Evolutionary conservation across 2,329 filamentous ascomycete genomes (phyloP).

Genomic region (Stachybotrys chlorohalonatus): DNA sequence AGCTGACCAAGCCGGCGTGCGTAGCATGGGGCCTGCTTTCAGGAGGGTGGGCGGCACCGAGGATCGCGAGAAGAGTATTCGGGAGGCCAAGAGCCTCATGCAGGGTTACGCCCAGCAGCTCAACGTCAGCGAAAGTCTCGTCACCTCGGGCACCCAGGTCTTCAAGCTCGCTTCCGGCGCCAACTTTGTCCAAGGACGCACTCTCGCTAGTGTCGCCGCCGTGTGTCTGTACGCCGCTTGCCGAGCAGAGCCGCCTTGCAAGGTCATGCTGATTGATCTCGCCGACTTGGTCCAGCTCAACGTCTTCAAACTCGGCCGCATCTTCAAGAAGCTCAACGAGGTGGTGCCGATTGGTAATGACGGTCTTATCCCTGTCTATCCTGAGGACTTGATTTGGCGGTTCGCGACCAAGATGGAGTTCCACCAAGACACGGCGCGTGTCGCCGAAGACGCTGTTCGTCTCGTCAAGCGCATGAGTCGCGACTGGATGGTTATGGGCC

Average conservation of each 20-base stretch:
- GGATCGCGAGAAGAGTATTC: slow-evolving; percentile 51
- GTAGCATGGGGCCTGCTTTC: slow-evolving; percentile 55
- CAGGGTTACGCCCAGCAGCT: slow-evolving; percentile 54
- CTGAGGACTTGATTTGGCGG: slow-evolving; percentile 83
- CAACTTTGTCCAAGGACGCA: slow-evolving; percentile 80
- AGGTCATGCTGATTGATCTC: slow-evolving; percentile 90
- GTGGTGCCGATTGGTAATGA: slow-evolving; percentile 61
- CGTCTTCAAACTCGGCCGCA: slow-evolving; percentile 83
- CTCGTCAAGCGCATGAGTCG: slow-evolving; percentile 89
- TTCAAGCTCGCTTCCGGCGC: slow-evolving; percentile 67
- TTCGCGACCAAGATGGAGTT: slow-evolving; percentile 93
- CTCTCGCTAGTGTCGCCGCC: slow-evolving; percentile 76
- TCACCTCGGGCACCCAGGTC: slow-evolving; percentile 59
- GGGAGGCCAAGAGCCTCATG: slow-evolving; percentile 49
- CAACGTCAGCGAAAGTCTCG: slow-evolving; percentile 50
- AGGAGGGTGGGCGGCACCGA: slow-evolving; percentile 48
- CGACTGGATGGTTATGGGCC: slow-evolving; percentile 95
- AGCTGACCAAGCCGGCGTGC: slow-evolving; percentile 74
- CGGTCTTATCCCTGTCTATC: slow-evolving; percentile 60
- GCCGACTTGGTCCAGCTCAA: slow-evolving; percentile 77
- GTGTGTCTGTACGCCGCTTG: slow-evolving; percentile 87
- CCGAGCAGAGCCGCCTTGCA: slow-evolving; percentile 68
- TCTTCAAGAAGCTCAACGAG: slow-evolving; percentile 76
- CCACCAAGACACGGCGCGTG: slow-evolving; percentile 67
- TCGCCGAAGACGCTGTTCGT: slow-evolving; percentile 79